Evolutionary conservation across 2,329 filamentous ascomycete species (phyloP).

Genomic region (Penicillium freii): DNA sequence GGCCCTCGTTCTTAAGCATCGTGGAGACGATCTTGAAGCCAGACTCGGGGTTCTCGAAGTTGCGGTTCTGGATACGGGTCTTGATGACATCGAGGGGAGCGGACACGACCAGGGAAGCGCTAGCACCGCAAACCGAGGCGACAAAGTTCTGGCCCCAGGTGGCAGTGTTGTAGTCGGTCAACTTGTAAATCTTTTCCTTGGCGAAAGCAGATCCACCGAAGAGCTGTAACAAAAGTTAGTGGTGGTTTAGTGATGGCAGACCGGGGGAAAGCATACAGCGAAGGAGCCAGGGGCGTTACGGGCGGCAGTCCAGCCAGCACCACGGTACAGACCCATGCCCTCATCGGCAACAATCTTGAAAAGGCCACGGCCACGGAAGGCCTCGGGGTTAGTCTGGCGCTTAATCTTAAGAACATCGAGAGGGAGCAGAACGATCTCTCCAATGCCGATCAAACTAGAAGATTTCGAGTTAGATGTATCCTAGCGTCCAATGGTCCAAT

Average conservation of each 20-base stretch:
- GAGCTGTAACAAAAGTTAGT: constrained; percentile 54
- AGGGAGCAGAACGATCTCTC: constrained; percentile 91
- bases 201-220: constrained; percentile 97
- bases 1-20: constrained; percentile 89
- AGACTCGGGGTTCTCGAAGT: constrained; percentile 96
- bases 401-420: constrained; percentile 99
- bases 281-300: constrained; percentile 96
- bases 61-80: constrained; percentile 95
- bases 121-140: constrained; percentile 91
- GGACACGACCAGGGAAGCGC: constrained; percentile 92
- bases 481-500: background rate
- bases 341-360: constrained; percentile 89
- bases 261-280: constrained; percentile 62
- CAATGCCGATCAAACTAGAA: constrained; percentile 83
- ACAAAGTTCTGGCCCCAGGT: constrained; percentile 96
- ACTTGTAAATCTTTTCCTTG: constrained; percentile 90
- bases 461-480: constrained; percentile 5
- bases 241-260: background rate
- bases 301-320: constrained; percentile 96
- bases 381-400: constrained; percentile 97
- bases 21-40: constrained; percentile 88
- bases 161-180: constrained; percentile 93
- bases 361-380: constrained; percentile 90
- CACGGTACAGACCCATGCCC: constrained; percentile 91
- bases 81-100: constrained; percentile 97